Conservation (phyloP, 2,329 filamentous ascomycete species). For the Cladophialophora chaetospira region DNA sequence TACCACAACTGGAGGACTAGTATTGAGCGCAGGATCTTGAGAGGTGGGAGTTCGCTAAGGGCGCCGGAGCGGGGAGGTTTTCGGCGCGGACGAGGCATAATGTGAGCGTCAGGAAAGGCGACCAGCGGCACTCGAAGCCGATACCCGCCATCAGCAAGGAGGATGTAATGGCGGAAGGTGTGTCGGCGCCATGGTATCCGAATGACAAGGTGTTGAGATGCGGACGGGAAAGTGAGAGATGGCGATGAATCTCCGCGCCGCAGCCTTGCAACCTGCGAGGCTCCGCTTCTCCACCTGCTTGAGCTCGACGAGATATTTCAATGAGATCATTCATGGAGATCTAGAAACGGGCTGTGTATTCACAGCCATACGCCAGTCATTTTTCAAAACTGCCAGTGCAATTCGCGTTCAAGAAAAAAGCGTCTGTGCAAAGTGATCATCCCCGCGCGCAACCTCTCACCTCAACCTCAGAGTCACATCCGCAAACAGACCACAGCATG, state of each 20-base stretch:
- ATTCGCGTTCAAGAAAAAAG: neutral
- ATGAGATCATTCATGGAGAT: neutral
- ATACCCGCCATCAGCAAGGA: no score
- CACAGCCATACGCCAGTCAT: no score
- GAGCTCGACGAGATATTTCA: neutral
- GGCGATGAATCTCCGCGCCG: neutral
- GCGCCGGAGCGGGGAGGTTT: constrained; percentile 66
- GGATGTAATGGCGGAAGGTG: neutral
- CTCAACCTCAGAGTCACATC: neutral
- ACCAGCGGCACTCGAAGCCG: no score
- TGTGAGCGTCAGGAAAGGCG: no score
- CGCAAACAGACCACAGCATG: constrained; percentile 16
- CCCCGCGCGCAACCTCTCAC: neutral
- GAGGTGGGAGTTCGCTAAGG: constrained; percentile 66
- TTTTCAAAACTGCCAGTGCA: no score
- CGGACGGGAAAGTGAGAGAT: neutral
- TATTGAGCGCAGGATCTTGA: constrained; percentile 69
- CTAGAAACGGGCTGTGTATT: no score
- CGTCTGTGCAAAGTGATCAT: neutral
- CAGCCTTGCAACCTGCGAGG: neutral
- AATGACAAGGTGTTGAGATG: neutral
- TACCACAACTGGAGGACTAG: constrained; percentile 64
- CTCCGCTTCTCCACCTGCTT: neutral
- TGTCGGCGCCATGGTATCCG: neutral
- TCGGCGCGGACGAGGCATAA: constrained; percentile 58